phyloP scores from a whole-genome alignment of 768 basidiomycete species.

The Tylopilus sp. region DNA sequence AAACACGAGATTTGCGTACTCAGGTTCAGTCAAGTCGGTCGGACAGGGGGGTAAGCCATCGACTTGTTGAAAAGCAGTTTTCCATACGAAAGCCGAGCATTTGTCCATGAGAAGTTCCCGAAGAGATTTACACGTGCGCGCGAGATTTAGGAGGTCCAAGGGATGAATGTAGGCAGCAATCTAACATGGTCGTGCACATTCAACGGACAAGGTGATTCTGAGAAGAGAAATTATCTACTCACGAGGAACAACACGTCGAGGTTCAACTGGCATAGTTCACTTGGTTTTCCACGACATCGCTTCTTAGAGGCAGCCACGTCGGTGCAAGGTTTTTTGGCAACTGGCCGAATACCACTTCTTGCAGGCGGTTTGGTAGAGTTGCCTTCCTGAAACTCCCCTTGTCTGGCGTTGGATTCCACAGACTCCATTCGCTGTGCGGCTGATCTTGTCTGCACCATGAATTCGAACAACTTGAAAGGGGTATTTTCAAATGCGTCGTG shows the following conservation, averaged over 20 bases:
- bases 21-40: neutral
- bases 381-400: neutral
- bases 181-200: neutral
- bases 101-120: neutral
- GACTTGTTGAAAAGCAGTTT: neutral
- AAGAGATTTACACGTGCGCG: neutral
- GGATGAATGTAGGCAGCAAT: neutral
- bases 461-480: too few species aligned
- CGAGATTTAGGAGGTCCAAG: neutral
- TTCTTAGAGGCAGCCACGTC: too few species aligned
- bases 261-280: neutral
- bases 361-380: neutral
- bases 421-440: neutral
- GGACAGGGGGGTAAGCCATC: neutral
- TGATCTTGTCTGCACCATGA: neutral
- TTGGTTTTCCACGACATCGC: neutral
- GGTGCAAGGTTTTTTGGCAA: neutral
- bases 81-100: neutral
- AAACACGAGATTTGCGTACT: neutral
- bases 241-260: slow-evolving; percentile 14
- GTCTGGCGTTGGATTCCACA: neutral
- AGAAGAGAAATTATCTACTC: neutral
- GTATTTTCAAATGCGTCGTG: too few species aligned
- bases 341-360: too few species aligned
- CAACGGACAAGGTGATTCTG: neutral